phyloP scores from a whole-genome alignment of 75 land plant species.

The Sequoiadendron giganteum region DNA sequence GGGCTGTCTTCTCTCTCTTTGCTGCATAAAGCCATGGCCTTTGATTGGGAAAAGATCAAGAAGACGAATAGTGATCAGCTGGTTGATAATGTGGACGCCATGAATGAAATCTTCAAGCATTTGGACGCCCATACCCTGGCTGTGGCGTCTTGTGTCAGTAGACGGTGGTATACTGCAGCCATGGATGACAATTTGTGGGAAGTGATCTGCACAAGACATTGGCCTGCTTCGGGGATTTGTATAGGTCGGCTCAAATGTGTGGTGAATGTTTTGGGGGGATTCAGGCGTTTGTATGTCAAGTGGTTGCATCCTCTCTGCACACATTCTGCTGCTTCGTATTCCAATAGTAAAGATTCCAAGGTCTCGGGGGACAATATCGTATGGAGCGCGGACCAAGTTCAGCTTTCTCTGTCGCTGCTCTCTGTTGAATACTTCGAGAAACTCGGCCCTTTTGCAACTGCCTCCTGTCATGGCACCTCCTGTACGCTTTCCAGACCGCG shows the following conservation, averaged over 20 bases:
- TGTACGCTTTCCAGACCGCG: background rate
- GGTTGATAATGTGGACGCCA: slow-evolving; percentile 1
- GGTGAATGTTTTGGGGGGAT: background rate
- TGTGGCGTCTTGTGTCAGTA: background rate
- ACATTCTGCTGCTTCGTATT: background rate
- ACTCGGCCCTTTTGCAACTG: slow-evolving; percentile 22
- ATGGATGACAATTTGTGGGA: slow-evolving; percentile 8
- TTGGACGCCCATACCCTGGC: background rate
- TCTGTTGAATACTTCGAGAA: slow-evolving; percentile 42
- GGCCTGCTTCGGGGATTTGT: background rate
- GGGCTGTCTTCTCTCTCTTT: no score
- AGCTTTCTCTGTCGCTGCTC: slow-evolving; percentile 38
- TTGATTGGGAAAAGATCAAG: background rate
- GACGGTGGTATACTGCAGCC: background rate
- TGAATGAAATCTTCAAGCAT: slow-evolving; percentile 5
- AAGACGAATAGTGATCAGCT: background rate
- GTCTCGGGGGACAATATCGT: background rate
- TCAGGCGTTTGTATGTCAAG: slow-evolving; percentile 5
- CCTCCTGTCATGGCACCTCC: background rate
- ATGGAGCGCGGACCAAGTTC: slow-evolving; percentile 37
- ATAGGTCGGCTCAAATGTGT: background rate
- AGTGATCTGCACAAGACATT: slow-evolving; percentile 3
- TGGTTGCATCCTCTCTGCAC: background rate
- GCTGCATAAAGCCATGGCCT: background rate
- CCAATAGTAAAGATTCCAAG: background rate